Evolutionary conservation across 768 basidiomycete genomes (phyloP), one percentile per base, ranked within the genome.

Genomic region (Chalciporus pseudorubinellus): DNA sequence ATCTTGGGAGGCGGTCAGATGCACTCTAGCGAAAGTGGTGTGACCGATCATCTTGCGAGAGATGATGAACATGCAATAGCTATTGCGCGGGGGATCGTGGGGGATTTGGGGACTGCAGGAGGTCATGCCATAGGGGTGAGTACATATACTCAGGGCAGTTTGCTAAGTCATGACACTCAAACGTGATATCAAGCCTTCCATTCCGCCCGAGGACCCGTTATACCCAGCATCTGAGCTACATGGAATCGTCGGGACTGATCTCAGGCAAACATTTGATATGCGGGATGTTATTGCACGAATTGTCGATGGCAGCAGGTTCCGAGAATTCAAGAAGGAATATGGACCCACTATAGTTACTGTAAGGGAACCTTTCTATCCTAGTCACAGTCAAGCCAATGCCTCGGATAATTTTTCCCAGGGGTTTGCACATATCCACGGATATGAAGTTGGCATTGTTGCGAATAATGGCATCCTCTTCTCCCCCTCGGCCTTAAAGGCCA

Each of bases 261-360:
- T 87, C 19, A 82, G 89, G 21, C 92, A 95, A 68, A 72, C 86
- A 0, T 95, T 95, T 64, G 93, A 97, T 66, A 93, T 95, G 87
- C 79, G 92, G 33, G 94, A 97, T 64, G 85, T 98, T 12, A 92
- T 98, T 59, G 86, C 93, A 22, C 84, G 94, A 22, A 74, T 95
- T 36, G 92, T 94, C 9, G 94, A 98, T 57, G 92, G 94, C 3
- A 93, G 90, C 62, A 80, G 82, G 40, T 95, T 98, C 65, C 78
- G 92, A 53, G 94, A 98, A 68, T 98, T 95, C 77, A 98, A 98
- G 79, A 89, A 87, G 65, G 95, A 95, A 65, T 98, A 95, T 62
- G 94, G 93, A 7, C 71, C 86, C 22, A 95, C 93, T 0, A 85
- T 98, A 56, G 79, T 95, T 45, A 97, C 94, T 7, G 92, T 91